Base-by-base conservation (phyloP, 2,329 filamentous ascomycete species). In the Verticillium zaregamsianum region DNA sequence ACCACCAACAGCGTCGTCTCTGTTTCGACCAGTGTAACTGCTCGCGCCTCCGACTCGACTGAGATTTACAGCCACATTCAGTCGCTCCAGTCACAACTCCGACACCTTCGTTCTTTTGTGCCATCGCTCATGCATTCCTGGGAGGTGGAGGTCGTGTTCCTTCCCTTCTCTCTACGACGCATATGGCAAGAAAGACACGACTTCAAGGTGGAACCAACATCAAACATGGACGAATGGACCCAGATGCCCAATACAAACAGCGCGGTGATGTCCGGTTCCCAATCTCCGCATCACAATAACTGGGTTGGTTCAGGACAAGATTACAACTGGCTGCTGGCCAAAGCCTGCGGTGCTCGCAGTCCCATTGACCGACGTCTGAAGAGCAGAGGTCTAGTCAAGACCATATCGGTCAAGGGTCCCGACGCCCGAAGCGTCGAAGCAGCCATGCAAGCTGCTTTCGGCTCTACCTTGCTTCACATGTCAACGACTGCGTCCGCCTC, bases 131-230 rank as follows among this genome's bases (percentile, higher is more conserved):
- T 76, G 52, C 80, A 84, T 49, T 89, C 90, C 0, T 93, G 90
- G 89, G 85, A 90, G 66, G 77, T 94, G 2, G 90, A 93, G 69
- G 88, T 93, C 5, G 86, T 93, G 1, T 86, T 93, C 62, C 72
- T 93, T 8, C 91, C 91, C 1, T 94, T 91, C 71, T 80, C 82
- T 1, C 74, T 87, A 7, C 84, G 81, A 66, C 80, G 79, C 25
- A 68, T 87, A 6, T 87, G 85, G 85, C 76, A 83, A 62, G 76
- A 77, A 55, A 72, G 77, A 4, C 71, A 77, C 63, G 78, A 84
- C 3, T 85, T 86, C 70, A 78, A 76, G 57, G 62, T 70, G 28
- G 75, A 75, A 25, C 67, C 74, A 6, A 66, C 68, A 11, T 62
- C 64, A 1, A 70, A 72, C 12, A 68, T 74, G 5, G 83, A 85